These are phyloP conservation scores for Rosellinia necatrix DNA, from an alignment of 2,329 filamentous ascomycete species.

Conservation along the genomic window DNA sequence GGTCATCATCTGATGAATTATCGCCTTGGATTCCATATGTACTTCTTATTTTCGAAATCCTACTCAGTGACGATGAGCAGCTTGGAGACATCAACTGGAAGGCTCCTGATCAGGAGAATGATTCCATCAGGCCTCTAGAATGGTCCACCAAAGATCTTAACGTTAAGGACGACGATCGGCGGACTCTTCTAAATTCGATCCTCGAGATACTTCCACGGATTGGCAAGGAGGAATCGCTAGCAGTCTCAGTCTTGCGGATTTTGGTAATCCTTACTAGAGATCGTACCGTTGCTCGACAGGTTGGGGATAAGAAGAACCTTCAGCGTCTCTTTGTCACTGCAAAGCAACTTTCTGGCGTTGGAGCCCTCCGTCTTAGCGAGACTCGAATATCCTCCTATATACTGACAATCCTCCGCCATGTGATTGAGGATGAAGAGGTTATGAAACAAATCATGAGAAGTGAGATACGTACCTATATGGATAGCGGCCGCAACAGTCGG, in stretches of 20 bases:
- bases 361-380: conserved; percentile 71
- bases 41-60: conserved; percentile 84
- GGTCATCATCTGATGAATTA: conserved; percentile 75
- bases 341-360: conserved; percentile 82
- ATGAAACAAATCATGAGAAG: conserved; percentile 89
- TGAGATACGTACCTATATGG: conserved; percentile 82
- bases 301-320: conserved; percentile 88
- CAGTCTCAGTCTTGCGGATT: conserved; percentile 80
- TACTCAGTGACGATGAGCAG: conserved; percentile 87
- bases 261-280: conserved; percentile 86
- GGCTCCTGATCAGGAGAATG: conserved; percentile 54
- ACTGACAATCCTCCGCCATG: conserved; percentile 86
- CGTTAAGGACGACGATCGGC: conserved; percentile 68
- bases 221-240: conserved; percentile 84
- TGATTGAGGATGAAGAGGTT: conserved; percentile 91
- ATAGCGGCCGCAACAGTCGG: conserved; percentile 57
- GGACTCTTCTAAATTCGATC: conserved; percentile 74
- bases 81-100: conserved; percentile 77
- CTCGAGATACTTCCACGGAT: conserved; percentile 83
- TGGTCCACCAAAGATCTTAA: conserved; percentile 65
- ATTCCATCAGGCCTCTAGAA: conserved; percentile 57
- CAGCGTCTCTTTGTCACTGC: conserved; percentile 93
- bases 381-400: conserved; percentile 64
- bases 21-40: conserved; percentile 93
- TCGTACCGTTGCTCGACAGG: conserved; percentile 71